Evolutionary conservation across 768 basidiomycete genomes (phyloP).

Genomic region (Pleurotus tuber-regium): DNA sequence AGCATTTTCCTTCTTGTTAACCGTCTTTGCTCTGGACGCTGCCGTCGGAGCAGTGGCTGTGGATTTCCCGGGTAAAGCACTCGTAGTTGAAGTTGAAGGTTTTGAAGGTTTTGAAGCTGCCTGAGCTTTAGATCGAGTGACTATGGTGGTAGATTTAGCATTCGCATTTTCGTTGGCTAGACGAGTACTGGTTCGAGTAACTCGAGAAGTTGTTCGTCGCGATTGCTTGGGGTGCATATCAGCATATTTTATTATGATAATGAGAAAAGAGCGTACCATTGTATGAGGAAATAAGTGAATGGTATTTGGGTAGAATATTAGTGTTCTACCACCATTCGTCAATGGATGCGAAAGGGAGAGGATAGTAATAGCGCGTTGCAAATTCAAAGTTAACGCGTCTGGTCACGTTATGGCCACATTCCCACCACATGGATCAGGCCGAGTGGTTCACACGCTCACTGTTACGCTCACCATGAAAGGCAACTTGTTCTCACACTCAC

Average conservation of each 20-base stretch:
- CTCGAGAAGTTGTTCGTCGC: slow-evolving; percentile 5
- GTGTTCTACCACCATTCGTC: too few relatives aligned
- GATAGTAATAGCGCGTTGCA: too few relatives aligned
- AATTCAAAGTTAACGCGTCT: too few relatives aligned
- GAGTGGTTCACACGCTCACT: too few relatives aligned
- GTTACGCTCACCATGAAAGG: background rate
- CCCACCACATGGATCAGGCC: too few relatives aligned
- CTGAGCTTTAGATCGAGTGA: slow-evolving; percentile 6
- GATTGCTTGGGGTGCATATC: background rate
- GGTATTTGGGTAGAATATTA: too few relatives aligned
- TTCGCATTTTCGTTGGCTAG: slow-evolving; percentile 8
- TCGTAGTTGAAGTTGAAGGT: background rate
- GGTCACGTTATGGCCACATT: too few relatives aligned
- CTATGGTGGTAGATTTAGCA: background rate
- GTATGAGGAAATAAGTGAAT: too few relatives aligned
- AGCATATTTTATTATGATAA: too few relatives aligned
- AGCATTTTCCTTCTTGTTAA: slow-evolving; percentile 15
- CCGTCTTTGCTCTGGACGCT: background rate
- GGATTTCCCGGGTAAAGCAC: background rate
- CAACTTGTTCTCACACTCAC: too few relatives aligned
- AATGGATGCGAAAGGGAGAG: too few relatives aligned
- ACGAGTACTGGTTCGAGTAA: slow-evolving; percentile 2
- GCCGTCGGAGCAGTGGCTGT: slow-evolving; percentile 3
- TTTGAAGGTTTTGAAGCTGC: slow-evolving; percentile 4
- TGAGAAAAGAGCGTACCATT: too few relatives aligned